Conservation (phyloP, 208 protist genomes). For the Novymonas esmeraldas region DNA sequence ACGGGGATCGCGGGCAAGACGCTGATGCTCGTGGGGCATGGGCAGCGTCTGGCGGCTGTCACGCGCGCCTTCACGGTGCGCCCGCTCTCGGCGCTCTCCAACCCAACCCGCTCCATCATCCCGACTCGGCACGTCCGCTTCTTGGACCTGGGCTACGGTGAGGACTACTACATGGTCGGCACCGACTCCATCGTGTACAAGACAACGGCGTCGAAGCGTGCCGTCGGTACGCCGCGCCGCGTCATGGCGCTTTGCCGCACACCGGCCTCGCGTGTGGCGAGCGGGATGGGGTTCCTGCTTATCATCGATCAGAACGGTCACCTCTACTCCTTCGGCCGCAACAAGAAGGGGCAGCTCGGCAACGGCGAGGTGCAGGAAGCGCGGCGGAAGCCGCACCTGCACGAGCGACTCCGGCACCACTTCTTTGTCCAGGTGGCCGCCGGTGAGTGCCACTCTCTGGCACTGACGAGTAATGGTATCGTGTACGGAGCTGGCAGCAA, state of each 20-base stretch:
- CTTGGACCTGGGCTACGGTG: constrained; percentile 76
- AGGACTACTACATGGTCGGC: constrained; percentile 91
- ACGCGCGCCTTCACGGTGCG: constrained; percentile 81
- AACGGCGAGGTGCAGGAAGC: constrained; percentile 70
- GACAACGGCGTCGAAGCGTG: constrained; percentile 66
- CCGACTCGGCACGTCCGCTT: constrained; percentile 76
- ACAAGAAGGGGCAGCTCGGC: constrained; percentile 88
- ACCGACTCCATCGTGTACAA: constrained; percentile 88
- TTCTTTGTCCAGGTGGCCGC: constrained; percentile 86
- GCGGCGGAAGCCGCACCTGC: constrained; percentile 64
- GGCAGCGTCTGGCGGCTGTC: constrained; percentile 68
- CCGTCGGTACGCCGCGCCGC: constrained; percentile 78
- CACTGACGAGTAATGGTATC: constrained; percentile 80
- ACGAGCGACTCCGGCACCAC: constrained; percentile 60
- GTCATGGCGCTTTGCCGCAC: constrained; percentile 83
- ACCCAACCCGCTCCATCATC: constrained; percentile 74
- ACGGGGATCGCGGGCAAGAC: constrained; percentile 65
- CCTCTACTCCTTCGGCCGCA: constrained; percentile 79
- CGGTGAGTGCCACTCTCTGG: constrained; percentile 84
- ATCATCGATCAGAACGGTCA: constrained; percentile 89
- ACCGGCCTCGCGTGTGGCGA: constrained; percentile 75
- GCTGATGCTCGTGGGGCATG: constrained; percentile 77
- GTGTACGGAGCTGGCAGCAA: constrained; percentile 88
- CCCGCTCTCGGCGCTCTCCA: constrained; percentile 74
- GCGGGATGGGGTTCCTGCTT: constrained; percentile 77